Percentiles rank a stretch among this genome's conserved stretches.
These are phyloP conservation scores for Lentinus brumalis DNA, from an alignment of 768 basidiomycete species.

Conservation along the genomic window DNA sequence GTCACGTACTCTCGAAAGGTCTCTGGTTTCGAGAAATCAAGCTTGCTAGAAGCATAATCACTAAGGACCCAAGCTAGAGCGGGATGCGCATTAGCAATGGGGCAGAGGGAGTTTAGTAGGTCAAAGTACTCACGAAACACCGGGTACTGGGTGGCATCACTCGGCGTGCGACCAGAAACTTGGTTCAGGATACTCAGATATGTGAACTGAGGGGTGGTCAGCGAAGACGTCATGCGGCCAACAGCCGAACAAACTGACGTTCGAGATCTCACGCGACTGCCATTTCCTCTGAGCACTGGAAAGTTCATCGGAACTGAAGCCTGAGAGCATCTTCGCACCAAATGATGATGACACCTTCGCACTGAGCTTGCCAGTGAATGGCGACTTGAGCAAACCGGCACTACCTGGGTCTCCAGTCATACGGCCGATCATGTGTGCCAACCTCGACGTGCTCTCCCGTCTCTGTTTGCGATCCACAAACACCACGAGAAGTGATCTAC, in stretches of 20 bases:
- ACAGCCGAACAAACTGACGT: conserved; percentile 48
- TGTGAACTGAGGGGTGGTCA: conserved; percentile 59
- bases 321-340: conserved; percentile 50
- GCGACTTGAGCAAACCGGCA: conserved; percentile 56
- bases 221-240: neutral
- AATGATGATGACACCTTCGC: conserved; percentile 23
- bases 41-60: conserved; percentile 73
- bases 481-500: conserved; percentile 81
- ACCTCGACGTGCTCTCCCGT: conserved; percentile 55
- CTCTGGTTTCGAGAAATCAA: conserved; percentile 64
- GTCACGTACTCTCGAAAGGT: conserved; percentile 72
- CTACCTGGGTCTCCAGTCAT: conserved; percentile 39
- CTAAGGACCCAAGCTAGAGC: conserved; percentile 81
- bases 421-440: conserved; percentile 47
- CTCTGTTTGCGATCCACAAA: conserved; percentile 73
- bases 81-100: neutral
- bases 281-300: conserved; percentile 76
- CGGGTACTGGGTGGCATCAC: conserved; percentile 94
- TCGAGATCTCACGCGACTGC: conserved; percentile 91
- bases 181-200: conserved; percentile 91
- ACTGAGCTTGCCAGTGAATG: conserved; percentile 51
- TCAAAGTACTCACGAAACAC: conserved; percentile 66
- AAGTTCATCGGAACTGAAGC: conserved; percentile 61
- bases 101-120: neutral
- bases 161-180: conserved; percentile 89